phyloP scores from a whole-genome alignment of 192 early-diverging fungal genomes.

The Powellomyces hirtus region DNA sequence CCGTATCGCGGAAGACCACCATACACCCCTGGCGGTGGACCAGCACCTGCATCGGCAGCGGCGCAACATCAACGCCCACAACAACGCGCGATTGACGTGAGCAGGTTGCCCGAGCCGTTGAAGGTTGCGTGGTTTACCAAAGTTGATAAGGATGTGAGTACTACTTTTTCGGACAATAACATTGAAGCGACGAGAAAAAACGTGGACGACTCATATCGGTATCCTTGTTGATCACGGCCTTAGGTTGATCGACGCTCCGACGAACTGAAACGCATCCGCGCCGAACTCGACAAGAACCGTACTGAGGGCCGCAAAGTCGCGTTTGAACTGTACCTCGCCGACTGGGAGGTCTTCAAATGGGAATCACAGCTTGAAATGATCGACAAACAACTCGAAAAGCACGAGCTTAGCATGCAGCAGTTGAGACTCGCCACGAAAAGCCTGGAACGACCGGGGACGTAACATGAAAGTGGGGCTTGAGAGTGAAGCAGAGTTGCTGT shows the following conservation, averaged over 20 bases:
- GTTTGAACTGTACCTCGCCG: constrained; percentile 23
- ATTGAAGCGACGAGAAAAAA: neutral
- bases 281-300: constrained; percentile 9
- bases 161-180: neutral
- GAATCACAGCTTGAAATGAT: constrained; percentile 8
- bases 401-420: constrained; percentile 1
- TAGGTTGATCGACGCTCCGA: constrained; percentile 9
- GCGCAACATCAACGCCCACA: neutral
- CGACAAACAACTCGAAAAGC: constrained; percentile 13
- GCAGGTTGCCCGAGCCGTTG: neutral
- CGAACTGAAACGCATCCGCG: constrained; percentile 6
- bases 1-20: too few species aligned
- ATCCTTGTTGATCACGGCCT: neutral
- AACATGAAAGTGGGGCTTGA: too few species aligned
- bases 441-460: too few species aligned
- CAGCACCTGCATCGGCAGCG: neutral
- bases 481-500: too few species aligned
- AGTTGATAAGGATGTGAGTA: constrained; percentile 14
- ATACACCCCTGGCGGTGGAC: neutral
- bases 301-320: constrained; percentile 8
- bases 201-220: neutral
- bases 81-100: neutral
- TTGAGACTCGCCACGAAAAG: too few species aligned
- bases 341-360: constrained; percentile 33
- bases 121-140: neutral